Base-by-base conservation (phyloP, 441 rosid genomes). In the Gossypium armourianum region DNA sequence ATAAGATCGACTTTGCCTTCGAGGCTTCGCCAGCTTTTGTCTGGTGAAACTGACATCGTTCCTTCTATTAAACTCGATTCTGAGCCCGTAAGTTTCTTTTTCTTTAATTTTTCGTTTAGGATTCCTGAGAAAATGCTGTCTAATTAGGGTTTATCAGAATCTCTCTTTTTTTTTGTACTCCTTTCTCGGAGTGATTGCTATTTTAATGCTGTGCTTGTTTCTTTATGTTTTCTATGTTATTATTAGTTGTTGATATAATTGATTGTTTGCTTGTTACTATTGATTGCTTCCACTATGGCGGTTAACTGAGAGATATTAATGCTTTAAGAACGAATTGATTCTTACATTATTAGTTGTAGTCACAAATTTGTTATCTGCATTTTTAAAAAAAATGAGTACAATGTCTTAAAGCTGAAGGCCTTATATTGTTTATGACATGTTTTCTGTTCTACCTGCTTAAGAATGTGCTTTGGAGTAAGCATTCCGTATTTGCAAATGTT, bases 1-100 rank as follows among this genome's bases (percentile, higher is more conserved):
- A 77, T 81, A 78, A 85, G 99, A 84, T 85, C 97, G 81, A 87
- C 86, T 82, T 83, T 94, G 87, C 99, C 97, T 66, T 88, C 96
- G 57, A 84, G 99, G 77, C 83, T 92, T 61, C 90, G 97, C 73
- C 97, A 88, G 80, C 97, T 92, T 70, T 75, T 94, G 62, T 87
- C 96, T 69, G 99, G 97, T 17, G 99, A 94, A 72, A 88, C 86
- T 55, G 76, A 89, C 32, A 76, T 87, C 68, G 90, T 92, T 6
- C 93, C 97, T 19, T 90, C 97, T 65, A 76, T 89, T 67, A 85
- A 88, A 76, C 85, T 89, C 54, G 97, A 94, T 75, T 81, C 97
- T 52, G 99, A 92, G 75, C 88, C 97, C 47, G 99, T 94, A 73
- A 85, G 97, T 83, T 74, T 52, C 15, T 24, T 45, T 4, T 43